These are phyloP conservation scores for Vaccinium macrocarpon DNA, from an alignment of 148 eudicot genomes.

Conservation along the genomic window DNA sequence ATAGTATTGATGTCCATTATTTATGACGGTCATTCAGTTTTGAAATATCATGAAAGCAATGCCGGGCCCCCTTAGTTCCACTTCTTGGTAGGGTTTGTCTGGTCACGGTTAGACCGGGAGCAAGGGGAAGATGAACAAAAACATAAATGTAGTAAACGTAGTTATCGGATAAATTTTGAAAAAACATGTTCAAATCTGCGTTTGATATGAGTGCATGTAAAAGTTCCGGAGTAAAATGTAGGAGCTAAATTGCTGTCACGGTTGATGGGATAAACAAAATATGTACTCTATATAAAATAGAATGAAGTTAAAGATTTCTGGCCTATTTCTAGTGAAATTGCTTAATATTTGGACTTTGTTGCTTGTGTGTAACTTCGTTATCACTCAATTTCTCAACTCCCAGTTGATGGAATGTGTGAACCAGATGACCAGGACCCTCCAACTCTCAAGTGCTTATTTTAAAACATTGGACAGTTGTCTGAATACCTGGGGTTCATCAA, in stretches of 20 bases:
- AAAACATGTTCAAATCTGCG: too few relatives aligned
- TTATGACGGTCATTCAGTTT: not conserved
- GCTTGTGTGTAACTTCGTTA: not conserved
- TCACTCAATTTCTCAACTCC: not conserved
- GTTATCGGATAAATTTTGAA: too few relatives aligned
- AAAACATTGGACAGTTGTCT: not conserved
- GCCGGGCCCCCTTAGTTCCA: not conserved
- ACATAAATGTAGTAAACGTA: not conserved
- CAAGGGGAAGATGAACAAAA: not conserved
- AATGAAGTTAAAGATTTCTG: not conserved
- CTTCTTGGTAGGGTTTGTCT: not conserved
- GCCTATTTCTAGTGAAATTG: not conserved
- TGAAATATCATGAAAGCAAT: too few relatives aligned
- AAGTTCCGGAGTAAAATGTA: too few relatives aligned
- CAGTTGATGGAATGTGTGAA: not conserved
- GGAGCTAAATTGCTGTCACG: too few relatives aligned
- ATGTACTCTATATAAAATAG: not conserved
- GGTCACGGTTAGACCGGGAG: not conserved
- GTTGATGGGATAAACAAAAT: not conserved
- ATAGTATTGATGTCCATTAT: not conserved
- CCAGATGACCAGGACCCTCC: conserved; percentile 7
- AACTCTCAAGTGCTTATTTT: not conserved
- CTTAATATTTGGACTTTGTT: not conserved
- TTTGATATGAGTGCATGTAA: too few relatives aligned
- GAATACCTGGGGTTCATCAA: not conserved